These are phyloP conservation scores for Gracilaria caudata DNA, from an alignment of 23 red algal genomes.

Conservation along the genomic window DNA sequence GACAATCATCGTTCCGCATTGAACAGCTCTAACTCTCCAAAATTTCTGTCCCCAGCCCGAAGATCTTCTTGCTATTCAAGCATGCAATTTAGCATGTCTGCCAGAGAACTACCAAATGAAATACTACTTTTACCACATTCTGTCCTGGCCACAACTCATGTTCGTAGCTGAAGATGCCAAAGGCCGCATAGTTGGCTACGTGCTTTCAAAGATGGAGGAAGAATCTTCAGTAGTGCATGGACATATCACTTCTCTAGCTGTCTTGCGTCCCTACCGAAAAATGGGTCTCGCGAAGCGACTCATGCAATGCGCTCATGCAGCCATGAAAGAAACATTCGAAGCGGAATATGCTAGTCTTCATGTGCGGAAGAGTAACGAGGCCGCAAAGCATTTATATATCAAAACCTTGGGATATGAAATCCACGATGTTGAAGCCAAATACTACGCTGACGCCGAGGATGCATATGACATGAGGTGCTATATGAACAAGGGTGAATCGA, in stretches of 20 bases:
- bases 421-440: slow-evolving; percentile 88
- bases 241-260: slow-evolving; percentile 97
- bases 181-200: slow-evolving; percentile 91
- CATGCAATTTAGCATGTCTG: slow-evolving; percentile 91
- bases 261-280: slow-evolving; percentile 87
- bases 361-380: slow-evolving; percentile 92
- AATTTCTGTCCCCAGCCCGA: slow-evolving; percentile 26
- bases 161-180: slow-evolving; percentile 94
- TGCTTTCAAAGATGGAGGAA: slow-evolving; percentile 99
- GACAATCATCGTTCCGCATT: background rate
- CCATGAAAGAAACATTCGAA: slow-evolving; percentile 90
- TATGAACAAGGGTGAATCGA: slow-evolving; percentile 50
- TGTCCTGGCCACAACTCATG: slow-evolving; percentile 97
- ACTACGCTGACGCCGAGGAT: slow-evolving; percentile 99
- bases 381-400: slow-evolving; percentile 97
- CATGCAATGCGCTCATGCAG: slow-evolving; percentile 89
- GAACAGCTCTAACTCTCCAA: background rate
- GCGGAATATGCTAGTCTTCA: slow-evolving; percentile 88
- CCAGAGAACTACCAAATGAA: slow-evolving; percentile 99
- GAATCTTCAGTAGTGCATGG: slow-evolving; percentile 81
- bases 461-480: slow-evolving; percentile 92
- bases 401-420: slow-evolving; percentile 88
- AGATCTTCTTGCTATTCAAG: slow-evolving; percentile 94
- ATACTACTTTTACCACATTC: slow-evolving; percentile 99
- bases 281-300: slow-evolving; percentile 88